Base-by-base conservation (phyloP, 73 alveolate species). In the Symbiodinium pilosum region DNA sequence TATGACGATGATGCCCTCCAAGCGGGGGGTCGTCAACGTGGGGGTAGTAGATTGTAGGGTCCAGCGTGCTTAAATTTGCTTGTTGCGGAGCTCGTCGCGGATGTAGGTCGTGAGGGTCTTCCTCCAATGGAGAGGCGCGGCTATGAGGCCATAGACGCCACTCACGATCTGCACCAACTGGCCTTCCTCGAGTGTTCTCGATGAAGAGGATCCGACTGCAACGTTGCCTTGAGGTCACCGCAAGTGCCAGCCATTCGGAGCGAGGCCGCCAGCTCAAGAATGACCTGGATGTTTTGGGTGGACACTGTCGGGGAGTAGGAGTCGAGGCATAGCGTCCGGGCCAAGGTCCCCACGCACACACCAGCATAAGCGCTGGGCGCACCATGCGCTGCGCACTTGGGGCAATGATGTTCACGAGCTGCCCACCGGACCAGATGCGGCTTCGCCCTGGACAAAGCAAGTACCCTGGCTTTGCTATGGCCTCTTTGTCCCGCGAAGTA, bases 101-200 rank as follows among this genome's bases (percentile, higher is more conserved):
- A 91, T 4, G 16, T 51, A 69, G n/a, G 30, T 28, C 77, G 28
- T 42, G 42, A 69, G 54, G 0, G 81, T 71, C 41, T 36, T 41
- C 14, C 97, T 1, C 97, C 97, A 91, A 52, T 71, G 87, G 0
- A 43, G 43, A 0, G 97, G 97, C 5, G 97, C 81, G 26, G 40
- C 87, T 2, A 52, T 54, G 5, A 91, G 41, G 1, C 97, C 97
- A 41, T 91, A 91, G 14, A 43, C 69, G 0, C 87, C 96, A 9
- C 71, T 75, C 34, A 89, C 38, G 1, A 68, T 42, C 41, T 91
- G 88, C 11, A 91, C 51, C 26, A 91, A 30, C 42, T 91, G 97
- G 0, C 1, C 40, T 6, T 44, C 69, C 4, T 68, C 42, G 18
- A 91, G 30, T 0, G 81, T 0, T 44, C 39, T 18, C 77, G 1